Base-by-base conservation (phyloP, 2,329 filamentous ascomycete genomes). In the Penicillium sp. region DNA sequence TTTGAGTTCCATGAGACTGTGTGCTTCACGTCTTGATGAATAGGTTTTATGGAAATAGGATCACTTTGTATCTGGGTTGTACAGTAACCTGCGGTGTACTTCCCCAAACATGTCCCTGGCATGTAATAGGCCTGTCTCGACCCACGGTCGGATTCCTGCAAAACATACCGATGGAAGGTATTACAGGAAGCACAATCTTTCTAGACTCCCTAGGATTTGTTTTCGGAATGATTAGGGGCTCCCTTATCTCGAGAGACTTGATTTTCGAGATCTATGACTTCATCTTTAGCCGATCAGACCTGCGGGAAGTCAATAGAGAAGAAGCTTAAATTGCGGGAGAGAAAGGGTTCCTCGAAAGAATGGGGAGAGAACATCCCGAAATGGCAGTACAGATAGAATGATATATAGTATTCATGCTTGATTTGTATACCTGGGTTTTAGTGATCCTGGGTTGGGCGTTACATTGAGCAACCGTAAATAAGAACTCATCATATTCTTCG, bases 401-500 rank as follows among this genome's bases (percentile, higher is more conserved):
- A 19, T 19, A 19, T n/a, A 1, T 31, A 39, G 8, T 39, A 9
- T 19, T 39, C 9, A 19, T 39, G 35, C 35, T 39, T 11, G n/a
- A 39, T 39, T 10, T 9, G 19, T 19, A 10, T 39, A 39, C 8
- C 35, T 39, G 9, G 3, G 8, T 19, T 9, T 16, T 8, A n/a
- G 19, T 10, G 19, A 39, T 19, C n/a, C 19, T 39, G 35, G 35
- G 16, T 16, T 39, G n/a, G n/a, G 35, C 35, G 16, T 41, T 41
- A 22, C 24, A 31, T 21, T 27, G 13, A 26, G 37, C 41, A 14
- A 37, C 44, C 59, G 47, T 57, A 50, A 53, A 48, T 43, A 26
- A 53, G 51, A 56, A 59, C 60, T 70, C 66, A 67, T 72, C 60
- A 70, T 70, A 72, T 72, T 71, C 64, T 66, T 67, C 62, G 57